Evolutionary conservation across 192 early-diverging fungal genomes (phyloP), one percentile per base, ranked within the genome.

Genomic region (Coemansia reversa): DNA sequence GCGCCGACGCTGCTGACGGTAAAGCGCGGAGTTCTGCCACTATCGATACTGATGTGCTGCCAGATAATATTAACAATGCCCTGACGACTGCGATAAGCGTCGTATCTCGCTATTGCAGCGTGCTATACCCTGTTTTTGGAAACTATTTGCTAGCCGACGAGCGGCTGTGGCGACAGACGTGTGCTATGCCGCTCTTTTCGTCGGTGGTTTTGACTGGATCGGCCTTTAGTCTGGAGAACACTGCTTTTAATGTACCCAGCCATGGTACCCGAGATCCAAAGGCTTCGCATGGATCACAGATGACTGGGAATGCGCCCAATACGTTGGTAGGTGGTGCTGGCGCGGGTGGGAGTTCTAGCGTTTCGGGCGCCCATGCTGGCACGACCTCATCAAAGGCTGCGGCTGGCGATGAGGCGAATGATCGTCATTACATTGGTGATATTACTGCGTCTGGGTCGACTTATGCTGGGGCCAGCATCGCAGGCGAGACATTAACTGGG

Each of bases 141-240:
- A 58, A 69, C 45, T 81, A 66, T 20, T 52, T 72, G 4, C 49
- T 81, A 55, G 78, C 78, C 1, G 78, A 81, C 42, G 73, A 81
- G 27, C 65, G 73, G 22, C 60, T 81, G 42, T 81, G 78, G 78
- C 59, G 72, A 2, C 69, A 72, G 47, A 59, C 78, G 7, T 70
- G 72, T 33, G 64, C 69, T 3, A 50, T 81, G 32, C 78, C 78
- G 18, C 55, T 66, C 20, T 72, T 75, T 51, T 81, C 78, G 27
- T 81, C 73, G 0, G 69, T 66, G 9, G 78, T 81, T 28, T 63
- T 81, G 28, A 72, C 73, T 2, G 78, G 78, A 2, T 60, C 66
- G 20, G 14, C 69, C 18, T 72, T 75, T 35, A 81, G 42, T 19
- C 50, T 67, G 28, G 73, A 66, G 45, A 81, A 81, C 49, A 81